A percentile compares a stretch with the other conserved stretches of the same genome.
These are phyloP conservation scores for Martensiomyces pterosporus DNA, from an alignment of 192 early-diverging fungal species.

Conservation along the genomic window DNA sequence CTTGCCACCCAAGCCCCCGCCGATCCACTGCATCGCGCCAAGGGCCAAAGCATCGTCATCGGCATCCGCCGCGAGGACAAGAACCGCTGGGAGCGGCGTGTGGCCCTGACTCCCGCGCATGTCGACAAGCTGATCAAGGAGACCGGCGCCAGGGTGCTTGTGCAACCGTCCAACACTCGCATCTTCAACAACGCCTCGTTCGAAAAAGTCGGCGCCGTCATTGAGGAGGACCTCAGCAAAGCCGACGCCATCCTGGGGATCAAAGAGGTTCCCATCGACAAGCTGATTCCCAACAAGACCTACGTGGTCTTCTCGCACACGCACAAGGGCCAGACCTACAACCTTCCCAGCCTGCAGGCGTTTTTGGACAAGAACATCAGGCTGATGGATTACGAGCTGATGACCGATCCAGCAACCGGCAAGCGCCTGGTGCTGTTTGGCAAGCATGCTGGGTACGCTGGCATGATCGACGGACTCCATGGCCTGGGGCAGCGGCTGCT, in stretches of 20 bases:
- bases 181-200: constrained; percentile 87
- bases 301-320: constrained; percentile 97
- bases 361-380: constrained; percentile 89
- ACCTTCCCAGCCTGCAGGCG: constrained; percentile 84
- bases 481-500: constrained; percentile 88
- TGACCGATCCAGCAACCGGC: constrained; percentile 65
- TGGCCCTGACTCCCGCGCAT: constrained; percentile 82
- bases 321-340: constrained; percentile 93
- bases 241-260: constrained; percentile 95
- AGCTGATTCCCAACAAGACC: constrained; percentile 83
- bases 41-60: constrained; percentile 35
- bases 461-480: constrained; percentile 89
- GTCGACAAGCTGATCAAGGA: constrained; percentile 81
- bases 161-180: constrained; percentile 92
- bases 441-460: constrained; percentile 90
- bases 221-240: constrained; percentile 80
- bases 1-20: constrained; percentile 17
- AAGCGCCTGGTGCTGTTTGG: constrained; percentile 90
- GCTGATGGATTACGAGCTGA: constrained; percentile 94
- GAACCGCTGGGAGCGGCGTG: constrained; percentile 95
- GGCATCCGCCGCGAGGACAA: constrained; percentile 94
- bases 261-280: constrained; percentile 86
- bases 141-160: constrained; percentile 74
- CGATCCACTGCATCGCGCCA: background rate
- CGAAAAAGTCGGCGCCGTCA: constrained; percentile 72